phyloP scores from a whole-genome alignment of 306 rosid genomes.

The Corylus heterophylla region DNA sequence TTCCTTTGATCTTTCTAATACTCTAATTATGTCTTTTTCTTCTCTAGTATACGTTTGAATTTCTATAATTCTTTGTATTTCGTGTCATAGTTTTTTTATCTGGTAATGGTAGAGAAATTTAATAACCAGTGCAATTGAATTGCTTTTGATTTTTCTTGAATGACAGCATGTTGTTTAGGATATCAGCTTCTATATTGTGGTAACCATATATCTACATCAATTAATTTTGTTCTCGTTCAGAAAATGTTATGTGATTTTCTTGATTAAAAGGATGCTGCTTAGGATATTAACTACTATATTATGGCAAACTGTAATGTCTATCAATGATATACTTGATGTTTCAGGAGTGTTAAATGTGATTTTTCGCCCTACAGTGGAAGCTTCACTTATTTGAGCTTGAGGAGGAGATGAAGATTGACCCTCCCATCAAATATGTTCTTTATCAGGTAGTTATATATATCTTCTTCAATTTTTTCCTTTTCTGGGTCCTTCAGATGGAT shows the following conservation, averaged over 20 bases:
- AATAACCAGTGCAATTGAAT: background rate
- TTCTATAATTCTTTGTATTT: background rate
- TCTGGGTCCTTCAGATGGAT: background rate
- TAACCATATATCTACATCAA: background rate
- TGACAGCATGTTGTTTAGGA: background rate
- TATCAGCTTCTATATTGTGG: background rate
- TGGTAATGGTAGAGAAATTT: background rate
- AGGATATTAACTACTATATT: background rate
- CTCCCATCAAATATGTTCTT: slow-evolving; percentile 79
- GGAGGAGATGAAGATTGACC: slow-evolving; percentile 72
- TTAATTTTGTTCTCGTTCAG: background rate
- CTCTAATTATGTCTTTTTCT: background rate
- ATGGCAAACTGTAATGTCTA: background rate
- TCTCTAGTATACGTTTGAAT: background rate
- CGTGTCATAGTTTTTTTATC: background rate
- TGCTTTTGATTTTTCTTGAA: background rate
- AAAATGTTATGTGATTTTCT: too few relatives aligned
- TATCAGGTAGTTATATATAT: slow-evolving; percentile 56
- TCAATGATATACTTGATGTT: slow-evolving; percentile 6
- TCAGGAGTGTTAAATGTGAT: background rate
- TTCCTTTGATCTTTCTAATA: background rate
- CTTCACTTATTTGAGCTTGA: slow-evolving; percentile 98
- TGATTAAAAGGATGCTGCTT: background rate
- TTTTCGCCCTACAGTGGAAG: slow-evolving; percentile 70
- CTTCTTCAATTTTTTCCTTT: background rate